A percentile compares a stretch with the other conserved stretches of the same genome.
These are phyloP conservation scores for Aphanomyces stellatus DNA, from an alignment of 352 stramenopile genomes.

Conservation along the genomic window DNA sequence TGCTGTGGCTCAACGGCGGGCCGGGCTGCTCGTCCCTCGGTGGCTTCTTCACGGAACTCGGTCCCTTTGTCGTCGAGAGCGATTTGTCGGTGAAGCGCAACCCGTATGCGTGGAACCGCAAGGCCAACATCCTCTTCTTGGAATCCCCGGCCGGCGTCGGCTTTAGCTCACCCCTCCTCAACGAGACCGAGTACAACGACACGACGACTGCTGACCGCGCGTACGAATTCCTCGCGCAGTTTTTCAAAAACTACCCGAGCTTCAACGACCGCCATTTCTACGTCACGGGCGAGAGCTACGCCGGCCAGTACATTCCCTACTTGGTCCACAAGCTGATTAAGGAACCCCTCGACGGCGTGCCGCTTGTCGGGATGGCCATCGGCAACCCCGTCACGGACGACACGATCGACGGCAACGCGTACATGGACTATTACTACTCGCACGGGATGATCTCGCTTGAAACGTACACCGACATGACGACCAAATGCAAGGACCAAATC, in stretches of 20 bases:
- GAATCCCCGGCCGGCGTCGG: conserved; percentile 82
- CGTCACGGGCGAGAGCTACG: conserved; percentile 84
- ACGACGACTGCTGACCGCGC: conserved; percentile 37
- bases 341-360: conserved; percentile 35
- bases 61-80: conserved; percentile 43
- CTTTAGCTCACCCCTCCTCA: conserved; percentile 48
- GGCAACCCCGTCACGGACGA: conserved; percentile 54
- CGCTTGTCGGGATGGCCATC: conserved; percentile 52
- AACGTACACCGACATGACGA: conserved; percentile 44
- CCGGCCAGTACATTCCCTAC: conserved; percentile 80
- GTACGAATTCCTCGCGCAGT: conserved; percentile 57
- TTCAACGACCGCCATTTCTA: conserved; percentile 59
- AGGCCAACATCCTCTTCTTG: conserved; percentile 84
- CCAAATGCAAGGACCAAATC: conserved; percentile 37
- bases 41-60: conserved; percentile 79
- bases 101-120: conserved; percentile 79
- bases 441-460: conserved; percentile 63
- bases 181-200: conserved; percentile 46
- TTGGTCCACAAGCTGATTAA: conserved; percentile 56
- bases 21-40: conserved; percentile 74
- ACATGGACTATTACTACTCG: conserved; percentile 41
- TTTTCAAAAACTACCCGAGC: conserved; percentile 67
- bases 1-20: conserved; percentile 90
- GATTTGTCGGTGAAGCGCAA: conserved; percentile 58
- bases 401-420: conserved; percentile 12